Evolutionary conservation across 2,329 filamentous ascomycete genomes (phyloP).

Genomic region (Coleophoma eucalyptorum): DNA sequence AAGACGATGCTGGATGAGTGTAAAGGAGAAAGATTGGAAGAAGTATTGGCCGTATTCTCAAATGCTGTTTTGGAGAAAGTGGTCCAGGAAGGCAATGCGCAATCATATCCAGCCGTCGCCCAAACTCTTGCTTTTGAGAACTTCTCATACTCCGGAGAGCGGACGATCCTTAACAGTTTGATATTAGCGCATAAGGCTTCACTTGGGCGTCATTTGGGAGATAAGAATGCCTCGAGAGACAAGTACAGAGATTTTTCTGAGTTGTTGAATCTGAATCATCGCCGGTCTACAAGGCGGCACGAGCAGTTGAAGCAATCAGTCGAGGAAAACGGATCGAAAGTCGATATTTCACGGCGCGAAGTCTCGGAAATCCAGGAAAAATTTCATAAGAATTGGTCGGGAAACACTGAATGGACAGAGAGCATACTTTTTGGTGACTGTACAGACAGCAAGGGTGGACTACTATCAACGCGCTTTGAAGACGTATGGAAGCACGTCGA

Average conservation of each 20-base stretch:
- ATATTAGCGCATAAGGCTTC: constrained; percentile 70
- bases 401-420: constrained; percentile 70
- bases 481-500: constrained; percentile 68
- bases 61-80: constrained; percentile 74
- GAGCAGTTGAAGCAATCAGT: constrained; percentile 35
- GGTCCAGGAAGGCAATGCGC: constrained; percentile 40
- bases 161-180: constrained; percentile 56
- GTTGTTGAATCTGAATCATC: constrained; percentile 60
- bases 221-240: constrained; percentile 54
- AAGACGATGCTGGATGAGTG: constrained; percentile 98
- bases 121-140: constrained; percentile 55
- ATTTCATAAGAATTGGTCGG: constrained; percentile 73
- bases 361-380: constrained; percentile 51
- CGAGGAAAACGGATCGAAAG: constrained; percentile 22
- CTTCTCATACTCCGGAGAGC: constrained; percentile 51
- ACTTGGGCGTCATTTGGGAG: constrained; percentile 52
- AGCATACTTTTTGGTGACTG: constrained; percentile 65
- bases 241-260: constrained; percentile 62
- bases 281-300: constrained; percentile 49
- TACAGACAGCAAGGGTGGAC: constrained; percentile 49
- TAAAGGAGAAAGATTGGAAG: constrained; percentile 84
- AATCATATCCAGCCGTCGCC: constrained; percentile 42
- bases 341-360: constrained; percentile 10
- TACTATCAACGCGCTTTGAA: constrained; percentile 66
- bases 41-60: constrained; percentile 80